Evolutionary conservation across 129 eudicot genomes (phyloP).

Genomic region (Calendula officinalis): DNA sequence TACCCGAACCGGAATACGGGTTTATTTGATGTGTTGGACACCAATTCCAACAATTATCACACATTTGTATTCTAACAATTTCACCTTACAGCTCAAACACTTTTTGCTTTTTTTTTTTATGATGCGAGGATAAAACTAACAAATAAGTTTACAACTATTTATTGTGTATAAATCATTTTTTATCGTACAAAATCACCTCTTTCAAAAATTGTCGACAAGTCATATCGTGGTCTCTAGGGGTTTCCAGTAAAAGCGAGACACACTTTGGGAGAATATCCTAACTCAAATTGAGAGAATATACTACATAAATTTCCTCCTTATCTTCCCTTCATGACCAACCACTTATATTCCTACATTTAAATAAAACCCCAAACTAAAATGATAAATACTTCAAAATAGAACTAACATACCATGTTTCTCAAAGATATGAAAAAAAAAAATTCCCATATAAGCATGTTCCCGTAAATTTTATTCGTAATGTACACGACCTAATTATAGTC

Average conservation of each 20-base stretch:
- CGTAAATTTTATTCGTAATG: too few species aligned
- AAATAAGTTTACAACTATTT: too few species aligned
- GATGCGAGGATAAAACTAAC: too few species aligned
- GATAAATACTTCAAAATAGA: background rate
- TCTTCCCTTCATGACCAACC: background rate
- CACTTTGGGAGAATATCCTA: constrained; percentile 7
- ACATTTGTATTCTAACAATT: too few species aligned
- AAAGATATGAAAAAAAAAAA: background rate
- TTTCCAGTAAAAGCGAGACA: background rate
- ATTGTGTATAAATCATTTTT: too few species aligned
- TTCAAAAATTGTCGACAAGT: background rate
- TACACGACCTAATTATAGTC: too few species aligned
- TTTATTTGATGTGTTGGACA: too few species aligned
- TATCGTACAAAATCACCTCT: background rate
- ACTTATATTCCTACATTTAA: background rate
- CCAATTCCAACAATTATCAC: too few species aligned
- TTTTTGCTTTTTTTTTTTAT: too few species aligned
- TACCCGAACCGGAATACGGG: too few species aligned
- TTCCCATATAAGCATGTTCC: too few species aligned
- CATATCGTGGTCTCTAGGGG: background rate
- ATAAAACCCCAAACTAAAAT: background rate
- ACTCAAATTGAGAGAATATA: constrained; percentile 7
- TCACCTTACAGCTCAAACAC: too few species aligned
- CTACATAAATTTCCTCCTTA: constrained; percentile 4
- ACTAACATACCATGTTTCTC: background rate